These are phyloP conservation scores for Candida tunisiensis DNA, from an alignment of 1,139 yeast genomes.

Conservation along the genomic window DNA sequence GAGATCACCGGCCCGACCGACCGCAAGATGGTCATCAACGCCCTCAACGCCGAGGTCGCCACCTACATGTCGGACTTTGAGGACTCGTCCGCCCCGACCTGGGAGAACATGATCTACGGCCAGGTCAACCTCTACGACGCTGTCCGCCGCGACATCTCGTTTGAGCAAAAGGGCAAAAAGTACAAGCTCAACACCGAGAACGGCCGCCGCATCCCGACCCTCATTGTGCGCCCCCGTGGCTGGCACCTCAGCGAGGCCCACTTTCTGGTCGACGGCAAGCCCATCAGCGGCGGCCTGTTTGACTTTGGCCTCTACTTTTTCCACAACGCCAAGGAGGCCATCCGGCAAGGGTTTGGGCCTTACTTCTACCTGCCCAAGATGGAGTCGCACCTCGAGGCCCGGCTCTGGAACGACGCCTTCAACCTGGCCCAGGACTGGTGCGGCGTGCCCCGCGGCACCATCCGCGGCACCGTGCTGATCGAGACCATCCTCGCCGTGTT, in stretches of 20 bases:
- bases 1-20: slow-evolving; percentile 52
- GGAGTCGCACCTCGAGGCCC: slow-evolving; percentile 70
- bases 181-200: slow-evolving; percentile 35
- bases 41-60: slow-evolving; percentile 74
- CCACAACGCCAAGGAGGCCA: slow-evolving; percentile 50
- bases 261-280: slow-evolving; percentile 57
- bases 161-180: slow-evolving; percentile 38
- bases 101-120: slow-evolving; percentile 77
- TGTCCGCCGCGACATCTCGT: slow-evolving; percentile 50
- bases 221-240: slow-evolving; percentile 74
- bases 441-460: slow-evolving; percentile 51
- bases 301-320: slow-evolving; percentile 66
- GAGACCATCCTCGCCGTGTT: slow-evolving; percentile 65
- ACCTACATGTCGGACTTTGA: slow-evolving; percentile 94
- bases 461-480: slow-evolving; percentile 62
- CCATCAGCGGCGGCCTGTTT: slow-evolving; percentile 55
- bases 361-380: slow-evolving; percentile 67
- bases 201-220: slow-evolving; percentile 41
- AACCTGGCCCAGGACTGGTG: slow-evolving; percentile 52
- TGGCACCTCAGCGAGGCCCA: slow-evolving; percentile 74
- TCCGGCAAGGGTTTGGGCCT: slow-evolving; percentile 53
- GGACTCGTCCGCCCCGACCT: slow-evolving; percentile 91
- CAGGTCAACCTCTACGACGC: slow-evolving; percentile 90
- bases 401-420: slow-evolving; percentile 66
- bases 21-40: slow-evolving; percentile 88